Conservation (phyloP, 768 basidiomycete genomes). For the Amanita muscaria region DNA sequence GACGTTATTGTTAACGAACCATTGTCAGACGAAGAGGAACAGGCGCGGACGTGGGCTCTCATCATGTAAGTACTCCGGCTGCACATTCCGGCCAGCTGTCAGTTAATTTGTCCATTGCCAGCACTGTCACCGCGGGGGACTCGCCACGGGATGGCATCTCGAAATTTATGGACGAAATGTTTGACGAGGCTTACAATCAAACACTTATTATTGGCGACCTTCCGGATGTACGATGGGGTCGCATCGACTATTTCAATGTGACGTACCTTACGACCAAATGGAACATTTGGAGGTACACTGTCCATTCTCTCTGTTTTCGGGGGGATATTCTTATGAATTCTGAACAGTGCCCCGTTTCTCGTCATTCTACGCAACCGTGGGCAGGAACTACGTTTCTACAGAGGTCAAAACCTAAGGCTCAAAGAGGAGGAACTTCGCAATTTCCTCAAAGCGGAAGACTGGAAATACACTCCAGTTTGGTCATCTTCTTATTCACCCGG, state of each 20-base stretch:
- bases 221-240: constrained; percentile 69
- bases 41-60: constrained; percentile 67
- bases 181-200: constrained; percentile 67
- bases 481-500: constrained; percentile 61
- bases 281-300: constrained; percentile 71
- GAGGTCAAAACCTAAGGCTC: constrained; percentile 52
- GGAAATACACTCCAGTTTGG: constrained; percentile 63
- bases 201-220: constrained; percentile 51
- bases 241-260: constrained; percentile 84
- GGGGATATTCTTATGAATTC: no score
- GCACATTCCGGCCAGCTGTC: neutral
- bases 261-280: constrained; percentile 80
- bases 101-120: constrained; percentile 1
- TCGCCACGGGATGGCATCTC: constrained; percentile 58
- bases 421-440: constrained; percentile 50
- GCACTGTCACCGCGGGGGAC: constrained; percentile 45
- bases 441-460: constrained; percentile 59
- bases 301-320: neutral
- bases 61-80: constrained; percentile 48
- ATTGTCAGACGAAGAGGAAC: constrained; percentile 54
- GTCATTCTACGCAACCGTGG: constrained; percentile 68
- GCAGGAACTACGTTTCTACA: constrained; percentile 74
- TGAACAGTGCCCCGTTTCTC: constrained; percentile 76
- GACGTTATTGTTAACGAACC: constrained; percentile 65
- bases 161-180: constrained; percentile 59